These are phyloP conservation scores for Thielaviopsis populi DNA, from an alignment of 2,329 filamentous ascomycete genomes.

Conservation along the genomic window DNA sequence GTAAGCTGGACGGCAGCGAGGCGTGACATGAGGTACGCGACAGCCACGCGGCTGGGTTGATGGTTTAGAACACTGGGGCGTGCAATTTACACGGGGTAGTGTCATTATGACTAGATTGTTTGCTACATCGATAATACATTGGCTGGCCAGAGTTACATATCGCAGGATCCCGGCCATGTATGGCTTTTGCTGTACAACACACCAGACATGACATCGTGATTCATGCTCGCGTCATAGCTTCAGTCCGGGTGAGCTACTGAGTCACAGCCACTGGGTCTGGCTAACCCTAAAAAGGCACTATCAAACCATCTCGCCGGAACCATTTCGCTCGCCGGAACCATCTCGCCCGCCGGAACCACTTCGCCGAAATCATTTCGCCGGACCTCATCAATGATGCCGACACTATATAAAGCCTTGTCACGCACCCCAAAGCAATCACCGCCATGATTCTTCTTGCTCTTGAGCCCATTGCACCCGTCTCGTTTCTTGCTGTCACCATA, in stretches of 20 bases:
- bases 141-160: not conserved
- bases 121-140: not conserved
- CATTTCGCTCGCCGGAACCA: not conserved
- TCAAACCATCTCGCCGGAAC: not conserved
- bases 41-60: not conserved
- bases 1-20: constrained; percentile 37
- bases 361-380: not conserved
- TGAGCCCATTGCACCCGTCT: not conserved
- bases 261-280: constrained; percentile 14
- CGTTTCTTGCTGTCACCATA: not conserved
- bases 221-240: not conserved
- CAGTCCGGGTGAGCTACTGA: constrained; percentile 4
- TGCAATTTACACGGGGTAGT: not conserved
- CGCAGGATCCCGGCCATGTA: not conserved
- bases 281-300: constrained; percentile 8
- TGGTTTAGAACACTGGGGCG: not conserved
- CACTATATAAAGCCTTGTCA: not conserved
- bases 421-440: not conserved
- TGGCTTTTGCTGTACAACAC: not conserved
- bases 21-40: too few relatives aligned
- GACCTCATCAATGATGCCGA: not conserved
- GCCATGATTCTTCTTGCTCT: not conserved
- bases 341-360: too few relatives aligned
- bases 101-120: not conserved
- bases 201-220: not conserved